Percentiles rank a stretch among this genome's conserved stretches.
Evolutionary conservation across 257 asterid species (phyloP).

Genomic region (Osmanthus fragrans): DNA sequence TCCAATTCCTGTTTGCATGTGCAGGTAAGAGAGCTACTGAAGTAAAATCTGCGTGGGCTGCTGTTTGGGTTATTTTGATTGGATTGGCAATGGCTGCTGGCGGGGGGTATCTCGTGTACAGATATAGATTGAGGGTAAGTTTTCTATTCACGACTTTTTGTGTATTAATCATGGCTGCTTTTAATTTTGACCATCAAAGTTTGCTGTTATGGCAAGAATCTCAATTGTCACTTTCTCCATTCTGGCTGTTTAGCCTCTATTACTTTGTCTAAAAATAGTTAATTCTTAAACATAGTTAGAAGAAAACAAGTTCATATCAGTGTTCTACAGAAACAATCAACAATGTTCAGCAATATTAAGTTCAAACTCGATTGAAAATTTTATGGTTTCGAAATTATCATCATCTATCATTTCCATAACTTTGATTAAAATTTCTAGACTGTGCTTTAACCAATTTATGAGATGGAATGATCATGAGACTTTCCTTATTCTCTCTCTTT

Average conservation of each 20-base stretch:
- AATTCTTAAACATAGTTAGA: background rate
- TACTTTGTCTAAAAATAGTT: background rate
- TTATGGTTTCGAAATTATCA: background rate
- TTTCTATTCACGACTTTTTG: background rate
- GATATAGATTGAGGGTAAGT: constrained; percentile 69
- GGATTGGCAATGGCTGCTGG: constrained; percentile 65
- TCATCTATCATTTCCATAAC: background rate
- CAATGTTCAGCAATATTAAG: background rate
- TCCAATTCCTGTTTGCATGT: constrained; percentile 10
- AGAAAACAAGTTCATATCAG: background rate
- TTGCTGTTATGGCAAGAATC: background rate
- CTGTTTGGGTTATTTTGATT: constrained; percentile 65
- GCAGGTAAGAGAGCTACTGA: constrained; percentile 61
- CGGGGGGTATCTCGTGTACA: constrained; percentile 71
- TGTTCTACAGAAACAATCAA: background rate
- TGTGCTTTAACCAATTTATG: background rate
- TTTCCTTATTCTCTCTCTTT: background rate
- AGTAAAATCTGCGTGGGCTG: constrained; percentile 63
- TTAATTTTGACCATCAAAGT: background rate
- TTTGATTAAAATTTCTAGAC: background rate
- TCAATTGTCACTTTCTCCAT: background rate
- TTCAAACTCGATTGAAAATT: background rate
- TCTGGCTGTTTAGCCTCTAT: background rate
- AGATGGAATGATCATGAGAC: background rate
- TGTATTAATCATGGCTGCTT: background rate